Percentiles rank a stretch among this genome's conserved stretches.
Conservation (phyloP, 2,329 filamentous ascomycete species). For the Ophiostoma fasciatum region DNA sequence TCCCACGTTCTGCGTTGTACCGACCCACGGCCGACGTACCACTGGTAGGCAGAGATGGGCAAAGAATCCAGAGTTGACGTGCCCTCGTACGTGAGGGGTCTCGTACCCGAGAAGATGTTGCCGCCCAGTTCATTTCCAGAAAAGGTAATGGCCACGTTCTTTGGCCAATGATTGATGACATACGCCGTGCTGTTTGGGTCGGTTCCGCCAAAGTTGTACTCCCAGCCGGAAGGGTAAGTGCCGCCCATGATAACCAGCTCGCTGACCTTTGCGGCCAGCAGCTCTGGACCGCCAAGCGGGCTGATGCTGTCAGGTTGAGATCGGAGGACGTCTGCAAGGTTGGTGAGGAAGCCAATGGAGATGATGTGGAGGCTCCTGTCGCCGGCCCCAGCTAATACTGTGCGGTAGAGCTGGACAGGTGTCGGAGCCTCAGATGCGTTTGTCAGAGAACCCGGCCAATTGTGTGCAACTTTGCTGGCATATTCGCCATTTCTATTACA, state of each 20-base stretch:
- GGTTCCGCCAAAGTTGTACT: slow-evolving; percentile 32
- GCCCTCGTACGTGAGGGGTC: slow-evolving; percentile 17
- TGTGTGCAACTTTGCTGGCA: slow-evolving; percentile 29
- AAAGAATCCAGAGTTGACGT: neutral
- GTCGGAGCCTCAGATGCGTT: slow-evolving; percentile 23
- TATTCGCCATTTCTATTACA: slow-evolving; percentile 22
- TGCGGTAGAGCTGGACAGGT: slow-evolving; percentile 30
- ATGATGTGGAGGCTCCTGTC: slow-evolving; percentile 29
- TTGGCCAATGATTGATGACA: slow-evolving; percentile 29
- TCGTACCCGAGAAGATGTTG: slow-evolving; percentile 20
- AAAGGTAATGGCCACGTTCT: slow-evolving; percentile 22
- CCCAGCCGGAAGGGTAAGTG: slow-evolving; percentile 28
- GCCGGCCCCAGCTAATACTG: slow-evolving; percentile 22
- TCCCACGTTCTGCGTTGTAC: slow-evolving; percentile 24
- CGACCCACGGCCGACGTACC: slow-evolving; percentile 18
- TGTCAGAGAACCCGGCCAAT: slow-evolving; percentile 23
- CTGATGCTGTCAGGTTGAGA: slow-evolving; percentile 27
- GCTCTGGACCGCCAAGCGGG: slow-evolving; percentile 22
- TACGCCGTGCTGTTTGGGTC: slow-evolving; percentile 24
- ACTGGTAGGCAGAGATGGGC: slow-evolving; percentile 20
- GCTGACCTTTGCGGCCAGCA: slow-evolving; percentile 28
- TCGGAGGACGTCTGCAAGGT: slow-evolving; percentile 30
- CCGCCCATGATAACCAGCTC: slow-evolving; percentile 39
- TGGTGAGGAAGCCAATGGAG: slow-evolving; percentile 30
- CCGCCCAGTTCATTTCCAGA: slow-evolving; percentile 28